Base-by-base conservation (phyloP, 306 rosid genomes). In the Trifolium repens region DNA sequence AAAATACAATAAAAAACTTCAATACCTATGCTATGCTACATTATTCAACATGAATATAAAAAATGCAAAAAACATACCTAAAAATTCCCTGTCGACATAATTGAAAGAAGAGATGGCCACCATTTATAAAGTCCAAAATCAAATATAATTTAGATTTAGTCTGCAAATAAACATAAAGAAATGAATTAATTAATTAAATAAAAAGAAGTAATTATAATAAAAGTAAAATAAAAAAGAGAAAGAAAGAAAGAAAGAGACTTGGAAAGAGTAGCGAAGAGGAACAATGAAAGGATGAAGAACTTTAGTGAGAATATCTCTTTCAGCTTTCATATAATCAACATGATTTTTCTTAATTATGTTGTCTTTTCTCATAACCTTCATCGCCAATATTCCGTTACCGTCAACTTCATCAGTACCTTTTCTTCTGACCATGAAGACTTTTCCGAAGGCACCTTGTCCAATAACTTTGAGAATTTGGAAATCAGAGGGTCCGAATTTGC, bases 311-410 rank as follows among this genome's bases (percentile, higher is more conserved):
- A 94, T 94, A 72, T 94, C 97, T 17, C 98, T 89, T 82, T 94
- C 97, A 7, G 97, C 98, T 76, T 72, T 91, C 98, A 94, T 94
- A 47, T 94, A 94, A 79, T 91, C 98, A 12, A 94, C 89, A 44
- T 94, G 98, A 55, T 94, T 90, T 87, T 91, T 94, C 73, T 90
- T 94, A 19, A 94, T 94, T 50, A 94, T 81, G 7, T 92, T 88
- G 27, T 91, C 98, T 73, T 94, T 94, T 63, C 91, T 88, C 98
- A 94, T 94, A 8, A 94, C 98, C 79, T 94, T 94, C 98, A 94
- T 94, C 0, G 98, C 98, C 66, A 83, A 94, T 42, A 94, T 86
- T 27, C 90, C 92, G 74, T 92, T 82, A 11, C 8, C 74, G 39
- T 49, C 4, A 4, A 3, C 3, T 22, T 13, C 11, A 54, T 54